Base-by-base conservation (phyloP, 768 basidiomycete genomes). In the Nidularia sp. region DNA sequence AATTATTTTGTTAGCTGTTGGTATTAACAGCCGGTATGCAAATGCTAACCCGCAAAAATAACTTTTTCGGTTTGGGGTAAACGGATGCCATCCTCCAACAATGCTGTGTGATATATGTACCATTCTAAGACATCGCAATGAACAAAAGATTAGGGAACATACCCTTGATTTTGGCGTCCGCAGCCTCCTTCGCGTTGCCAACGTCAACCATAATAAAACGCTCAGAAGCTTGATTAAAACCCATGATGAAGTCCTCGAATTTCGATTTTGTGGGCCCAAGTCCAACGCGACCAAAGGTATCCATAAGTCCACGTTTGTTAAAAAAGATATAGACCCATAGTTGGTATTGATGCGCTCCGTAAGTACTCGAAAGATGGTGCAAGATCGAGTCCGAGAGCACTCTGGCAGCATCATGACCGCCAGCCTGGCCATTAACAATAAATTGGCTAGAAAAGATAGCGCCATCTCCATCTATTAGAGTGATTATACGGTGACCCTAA, bases 101-200 rank as follows among this genome's bases (percentile, higher is more conserved):
- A 77, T 55, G 77, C 67, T 84, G 62, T 47, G 5, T 32, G 51
- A 65, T 7, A 39, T 2, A 39, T 39, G 18, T 18, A 1, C 18
- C 18, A 18, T 18, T 18, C 18, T 15, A 39, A 15, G 36, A 39
- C 36, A 39, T 39, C 36, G 9, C 15, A 9, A 39, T 18, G 18
- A 18, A 18, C 5, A 22, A 47, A n/a, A 44, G 47, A 34, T 39
- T 46, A 48, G 35, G 67, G 66, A 7, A 43, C 63, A 47, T 57
- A 86, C 88, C 84, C 75, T 85, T 86, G 62, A 89, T 79, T 68
- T 89, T 89, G 43, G 82, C 77, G 64, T 89, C 86, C 31, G 85
- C 86, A 3, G 82, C 84, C 72, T 89, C 87, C 68, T 89, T 89
- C 47, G 75, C 81, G 54, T 69, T 71, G 46, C 87, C 87, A 48